Base-by-base conservation (phyloP, 164 flowering plant genomes). In the Nymphaea thermarum region DNA sequence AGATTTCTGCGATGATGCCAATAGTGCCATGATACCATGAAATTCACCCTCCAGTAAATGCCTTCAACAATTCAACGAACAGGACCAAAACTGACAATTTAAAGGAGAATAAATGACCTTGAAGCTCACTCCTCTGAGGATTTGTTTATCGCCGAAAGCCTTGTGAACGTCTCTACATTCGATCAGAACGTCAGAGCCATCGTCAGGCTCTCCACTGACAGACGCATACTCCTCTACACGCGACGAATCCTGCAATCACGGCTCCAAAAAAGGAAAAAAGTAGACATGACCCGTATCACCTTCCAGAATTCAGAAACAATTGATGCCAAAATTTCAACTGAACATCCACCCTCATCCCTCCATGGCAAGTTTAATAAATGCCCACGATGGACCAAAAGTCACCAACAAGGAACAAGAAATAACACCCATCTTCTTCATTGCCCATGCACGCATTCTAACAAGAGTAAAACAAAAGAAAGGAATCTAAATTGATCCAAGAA, bases 81-180 rank as follows among this genome's bases (percentile, higher is more conserved):
- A 25, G 36, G 1, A 25, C 36, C 36, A 25, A 25, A 25, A 25
- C 1, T 25, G 36, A 25, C 36, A 25, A 25, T 25, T 25, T 25
- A 25, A 25, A 25, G 36, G 36, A 25, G 36, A 25, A 55, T 10
- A 61, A 61, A n/a, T 61, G 8, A 61, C 97, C 97, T 91, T 94
- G 79, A 94, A 94, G 84, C 87, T 94, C 72, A 94, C 89, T 75
- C 99, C 99, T 76, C 79, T 87, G 80, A 94, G 72, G 67, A 94
- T 88, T 36, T 88, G 84, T 80, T 94, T 94, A 68, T 87, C 92
- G 41, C 98, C 99, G 82, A 94, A 91, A 65, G 99, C 88, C 77
- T 94, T 94, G 79, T 84, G 80, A 44, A 91, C 87, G 71, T 94
- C 80, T 81, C 82, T 82, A 73, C 96, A 94, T 75, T 91, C 99